Conservation (phyloP, 495 filamentous ascomycete genomes). For the Penicillium silybi region DNA sequence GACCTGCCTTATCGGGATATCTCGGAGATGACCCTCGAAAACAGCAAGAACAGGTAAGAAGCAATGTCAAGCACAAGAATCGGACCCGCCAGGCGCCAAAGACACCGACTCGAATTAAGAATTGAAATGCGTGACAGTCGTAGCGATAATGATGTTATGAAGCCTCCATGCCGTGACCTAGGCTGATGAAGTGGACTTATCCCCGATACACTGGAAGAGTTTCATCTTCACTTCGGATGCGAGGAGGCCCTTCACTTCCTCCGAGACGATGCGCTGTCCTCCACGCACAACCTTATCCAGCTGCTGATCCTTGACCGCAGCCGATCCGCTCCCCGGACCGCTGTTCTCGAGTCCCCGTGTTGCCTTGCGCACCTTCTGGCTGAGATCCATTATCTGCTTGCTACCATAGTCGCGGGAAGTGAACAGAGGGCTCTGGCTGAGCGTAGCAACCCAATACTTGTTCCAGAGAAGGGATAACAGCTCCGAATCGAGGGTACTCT, state of each 20-base stretch:
- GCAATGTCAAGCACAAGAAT: constrained; percentile 2
- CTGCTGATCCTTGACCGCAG: constrained; percentile 51
- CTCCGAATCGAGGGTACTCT: constrained; percentile 80
- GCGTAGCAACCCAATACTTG: constrained; percentile 98
- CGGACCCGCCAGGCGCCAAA: constrained; percentile 15
- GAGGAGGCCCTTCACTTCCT: constrained; percentile 81
- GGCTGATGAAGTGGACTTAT: constrained; percentile 12
- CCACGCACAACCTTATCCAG: constrained; percentile 78
- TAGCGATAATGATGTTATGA: constrained; percentile 12
- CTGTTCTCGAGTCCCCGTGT: constrained; percentile 44
- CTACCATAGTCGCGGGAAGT: constrained; percentile 90
- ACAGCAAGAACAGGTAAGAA: background rate
- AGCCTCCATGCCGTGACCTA: background rate
- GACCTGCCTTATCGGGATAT: background rate
- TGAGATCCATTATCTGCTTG: constrained; percentile 88
- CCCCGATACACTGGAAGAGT: constrained; percentile 69
- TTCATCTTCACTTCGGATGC: constrained; percentile 79
- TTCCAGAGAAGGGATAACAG: constrained; percentile 92
- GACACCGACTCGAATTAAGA: constrained; percentile 4
- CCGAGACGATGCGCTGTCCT: constrained; percentile 74
- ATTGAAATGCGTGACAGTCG: constrained; percentile 14
- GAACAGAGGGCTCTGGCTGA: constrained; percentile 91
- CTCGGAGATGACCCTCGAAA: background rate
- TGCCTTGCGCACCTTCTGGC: constrained; percentile 68
- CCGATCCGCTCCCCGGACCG: constrained; percentile 27